Evolutionary conservation across 768 basidiomycete species (phyloP).

Genomic region (Mycena leptocephala): DNA sequence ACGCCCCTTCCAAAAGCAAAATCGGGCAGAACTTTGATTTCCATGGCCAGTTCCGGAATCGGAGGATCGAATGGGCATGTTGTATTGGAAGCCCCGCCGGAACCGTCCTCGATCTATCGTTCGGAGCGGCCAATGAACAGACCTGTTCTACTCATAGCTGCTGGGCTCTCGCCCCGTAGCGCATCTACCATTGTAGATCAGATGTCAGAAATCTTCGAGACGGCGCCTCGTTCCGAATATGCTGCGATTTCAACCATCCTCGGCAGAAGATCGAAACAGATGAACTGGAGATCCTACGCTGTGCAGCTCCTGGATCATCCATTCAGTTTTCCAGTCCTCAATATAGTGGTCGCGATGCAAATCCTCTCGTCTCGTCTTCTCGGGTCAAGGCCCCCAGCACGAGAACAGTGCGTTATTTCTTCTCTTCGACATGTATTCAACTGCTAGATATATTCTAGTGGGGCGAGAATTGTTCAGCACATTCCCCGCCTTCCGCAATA

Average conservation of each 20-base stretch:
- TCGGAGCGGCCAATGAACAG: no score
- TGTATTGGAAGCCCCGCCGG: constrained; percentile 55
- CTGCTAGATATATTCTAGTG: constrained; percentile 43
- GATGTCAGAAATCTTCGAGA: not conserved
- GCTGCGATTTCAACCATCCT: constrained; percentile 20
- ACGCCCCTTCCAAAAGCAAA: constrained; percentile 43
- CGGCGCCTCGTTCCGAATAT: not conserved
- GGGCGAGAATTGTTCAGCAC: constrained; percentile 54
- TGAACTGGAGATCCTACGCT: constrained; percentile 51
- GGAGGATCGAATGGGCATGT: constrained; percentile 62
- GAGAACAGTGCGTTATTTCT: constrained; percentile 48
- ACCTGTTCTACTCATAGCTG: constrained; percentile 51
- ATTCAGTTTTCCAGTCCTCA: constrained; percentile 46
- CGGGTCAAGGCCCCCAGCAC: constrained; percentile 60
- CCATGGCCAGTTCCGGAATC: constrained; percentile 62
- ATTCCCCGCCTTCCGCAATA: constrained; percentile 56
- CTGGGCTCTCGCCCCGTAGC: constrained; percentile 56
- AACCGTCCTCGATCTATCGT: not conserved
- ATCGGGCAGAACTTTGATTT: constrained; percentile 49
- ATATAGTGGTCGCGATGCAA: constrained; percentile 41
- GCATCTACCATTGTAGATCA: constrained; percentile 33
- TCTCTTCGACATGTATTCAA: not conserved
- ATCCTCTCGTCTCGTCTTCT: constrained; percentile 56
- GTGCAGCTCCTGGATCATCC: constrained; percentile 28
- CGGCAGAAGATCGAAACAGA: constrained; percentile 51